Evolutionary conservation across 768 basidiomycete species (phyloP).

Genomic region (Boletus subparvulus): DNA sequence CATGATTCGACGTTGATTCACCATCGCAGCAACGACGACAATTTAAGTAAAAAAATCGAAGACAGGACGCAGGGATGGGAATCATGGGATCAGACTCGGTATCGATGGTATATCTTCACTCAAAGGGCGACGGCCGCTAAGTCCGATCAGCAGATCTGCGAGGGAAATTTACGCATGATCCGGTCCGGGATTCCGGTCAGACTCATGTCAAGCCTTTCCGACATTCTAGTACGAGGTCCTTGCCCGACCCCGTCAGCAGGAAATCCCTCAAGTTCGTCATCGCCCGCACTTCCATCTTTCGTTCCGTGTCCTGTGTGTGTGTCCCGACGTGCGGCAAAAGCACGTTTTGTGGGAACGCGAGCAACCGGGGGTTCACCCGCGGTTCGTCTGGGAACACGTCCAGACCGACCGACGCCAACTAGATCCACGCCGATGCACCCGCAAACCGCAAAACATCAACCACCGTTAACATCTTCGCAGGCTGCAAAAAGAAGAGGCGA

Average conservation of each 20-base stretch:
- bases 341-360: constrained; percentile 77
- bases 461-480: not conserved
- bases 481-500: not conserved
- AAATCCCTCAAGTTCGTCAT: constrained; percentile 73
- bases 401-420: constrained; percentile 53
- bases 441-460: no score
- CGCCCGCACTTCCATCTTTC: constrained; percentile 80
- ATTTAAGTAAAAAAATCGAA: not conserved
- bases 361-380: constrained; percentile 64
- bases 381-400: constrained; percentile 90
- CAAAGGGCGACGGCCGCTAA: no score
- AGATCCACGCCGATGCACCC: not conserved
- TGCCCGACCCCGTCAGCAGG: constrained; percentile 57
- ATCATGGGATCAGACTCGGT: no score
- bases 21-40: constrained; percentile 11
- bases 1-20: constrained; percentile 27
- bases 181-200: not conserved
- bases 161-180: not conserved
- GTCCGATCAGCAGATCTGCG: not conserved
- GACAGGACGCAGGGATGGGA: not conserved
- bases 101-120: no score
- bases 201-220: not conserved
- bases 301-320: constrained; percentile 74
- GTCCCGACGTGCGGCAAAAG: constrained; percentile 94
- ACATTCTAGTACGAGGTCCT: constrained; percentile 61